Evolutionary conservation across 768 basidiomycete genomes (phyloP).

Genomic region (Russula olivacea): DNA sequence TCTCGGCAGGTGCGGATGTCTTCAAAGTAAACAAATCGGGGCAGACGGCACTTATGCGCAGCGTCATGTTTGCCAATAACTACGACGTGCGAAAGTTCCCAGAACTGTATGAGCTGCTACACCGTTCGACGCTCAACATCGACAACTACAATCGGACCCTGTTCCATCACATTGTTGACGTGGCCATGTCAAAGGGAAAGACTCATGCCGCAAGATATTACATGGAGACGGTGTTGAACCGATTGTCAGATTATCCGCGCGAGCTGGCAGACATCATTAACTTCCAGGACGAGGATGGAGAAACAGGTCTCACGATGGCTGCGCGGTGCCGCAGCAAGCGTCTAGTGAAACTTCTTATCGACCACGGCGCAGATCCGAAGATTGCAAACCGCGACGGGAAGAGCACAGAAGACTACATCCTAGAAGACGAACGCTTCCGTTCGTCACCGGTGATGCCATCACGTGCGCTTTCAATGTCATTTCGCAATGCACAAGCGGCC

Average conservation of each 20-base stretch:
- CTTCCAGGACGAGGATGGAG: constrained; percentile 98
- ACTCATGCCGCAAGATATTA: constrained; percentile 97
- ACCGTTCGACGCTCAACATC: constrained; percentile 98
- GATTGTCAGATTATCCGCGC: constrained; percentile 88
- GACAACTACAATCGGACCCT: constrained; percentile 96
- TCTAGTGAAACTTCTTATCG: constrained; percentile 89
- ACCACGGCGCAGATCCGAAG: constrained; percentile 95
- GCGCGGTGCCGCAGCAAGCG: constrained; percentile 94
- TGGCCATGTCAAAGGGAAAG: constrained; percentile 96
- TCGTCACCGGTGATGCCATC: constrained; percentile 81
- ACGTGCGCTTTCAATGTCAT: constrained; percentile 60
- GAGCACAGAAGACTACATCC: constrained; percentile 96
- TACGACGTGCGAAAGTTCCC: constrained; percentile 99
- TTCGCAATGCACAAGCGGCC: constrained; percentile 62
- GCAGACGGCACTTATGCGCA: constrained; percentile 96
- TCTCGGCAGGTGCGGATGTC: constrained; percentile 92
- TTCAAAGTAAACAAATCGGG: constrained; percentile 96
- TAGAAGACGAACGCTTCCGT: constrained; percentile 96
- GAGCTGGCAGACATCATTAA: constrained; percentile 98
- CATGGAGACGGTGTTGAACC: constrained; percentile 89
- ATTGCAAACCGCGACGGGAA: constrained; percentile 92
- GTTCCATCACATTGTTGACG: constrained; percentile 96
- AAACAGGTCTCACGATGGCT: constrained; percentile 95
- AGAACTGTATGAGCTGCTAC: constrained; percentile 92
- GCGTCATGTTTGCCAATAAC: constrained; percentile 99